Percentiles rank a stretch among this genome's conserved stretches.
These are phyloP conservation scores for Rickenella mellea DNA, from an alignment of 768 basidiomycete genomes.

Conservation along the genomic window DNA sequence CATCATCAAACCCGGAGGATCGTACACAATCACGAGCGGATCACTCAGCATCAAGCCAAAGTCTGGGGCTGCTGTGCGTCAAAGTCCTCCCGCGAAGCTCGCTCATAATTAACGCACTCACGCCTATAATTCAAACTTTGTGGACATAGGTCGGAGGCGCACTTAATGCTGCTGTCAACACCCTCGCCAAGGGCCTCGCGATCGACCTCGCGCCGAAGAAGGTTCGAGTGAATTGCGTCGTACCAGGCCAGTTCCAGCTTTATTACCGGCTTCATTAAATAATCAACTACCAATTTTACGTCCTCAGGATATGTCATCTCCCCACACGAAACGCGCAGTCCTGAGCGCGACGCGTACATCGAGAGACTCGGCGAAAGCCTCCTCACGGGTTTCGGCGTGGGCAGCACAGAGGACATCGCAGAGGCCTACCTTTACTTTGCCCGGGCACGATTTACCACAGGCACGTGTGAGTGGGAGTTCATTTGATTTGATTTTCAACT, in stretches of 20 bases:
- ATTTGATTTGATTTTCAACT: neutral
- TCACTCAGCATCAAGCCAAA: conserved; percentile 1
- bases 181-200: conserved; percentile 1
- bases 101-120: neutral
- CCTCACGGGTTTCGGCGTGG: neutral
- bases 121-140: neutral
- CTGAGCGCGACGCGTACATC: neutral
- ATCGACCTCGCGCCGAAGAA: conserved; percentile 1
- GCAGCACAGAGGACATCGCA: conserved; percentile 1
- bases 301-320: neutral
- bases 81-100: neutral
- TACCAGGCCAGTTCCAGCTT: neutral
- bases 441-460: neutral
- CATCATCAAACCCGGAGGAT: neutral
- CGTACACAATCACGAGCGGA: neutral
- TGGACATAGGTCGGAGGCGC: neutral
- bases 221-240: neutral
- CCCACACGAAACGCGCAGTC: neutral
- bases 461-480: neutral
- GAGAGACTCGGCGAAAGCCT: neutral
- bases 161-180: conserved; percentile 1
- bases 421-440: conserved; percentile 3
- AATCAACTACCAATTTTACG: neutral
- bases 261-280: neutral
- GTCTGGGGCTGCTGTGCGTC: neutral